Percentiles rank a stretch among this genome's conserved stretches.
These are phyloP conservation scores for Phoma sp. DNA, from an alignment of 2,329 filamentous ascomycete genomes.

Conservation along the genomic window DNA sequence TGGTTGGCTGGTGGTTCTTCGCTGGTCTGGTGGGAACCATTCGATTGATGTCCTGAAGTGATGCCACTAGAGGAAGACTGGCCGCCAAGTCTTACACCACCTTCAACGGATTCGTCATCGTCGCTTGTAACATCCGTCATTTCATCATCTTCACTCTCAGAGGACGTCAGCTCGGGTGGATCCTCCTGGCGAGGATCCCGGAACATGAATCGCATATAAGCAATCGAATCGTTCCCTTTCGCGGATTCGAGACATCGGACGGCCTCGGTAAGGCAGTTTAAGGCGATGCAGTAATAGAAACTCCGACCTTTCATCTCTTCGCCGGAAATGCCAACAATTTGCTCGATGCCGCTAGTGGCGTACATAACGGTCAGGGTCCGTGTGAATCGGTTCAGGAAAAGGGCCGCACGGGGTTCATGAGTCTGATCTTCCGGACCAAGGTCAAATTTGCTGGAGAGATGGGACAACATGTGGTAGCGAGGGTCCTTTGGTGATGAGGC, in stretches of 20 bases:
- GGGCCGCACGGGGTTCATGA: conserved; percentile 80
- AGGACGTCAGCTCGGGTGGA: conserved; percentile 41
- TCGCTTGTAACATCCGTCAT: conserved; percentile 59
- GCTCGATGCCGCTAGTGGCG: conserved; percentile 76
- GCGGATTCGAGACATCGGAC: conserved; percentile 82
- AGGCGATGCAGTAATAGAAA: conserved; percentile 87
- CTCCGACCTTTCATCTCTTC: conserved; percentile 76
- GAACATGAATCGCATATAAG: conserved; percentile 86
- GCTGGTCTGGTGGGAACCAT: conserved; percentile 23
- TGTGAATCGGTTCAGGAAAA: conserved; percentile 88
- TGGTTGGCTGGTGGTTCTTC: conserved; percentile 29
- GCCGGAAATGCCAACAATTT: conserved; percentile 77
- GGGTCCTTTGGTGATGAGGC: conserved; percentile 82
- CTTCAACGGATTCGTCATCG: conserved; percentile 58
- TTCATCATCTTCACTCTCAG: conserved; percentile 58
- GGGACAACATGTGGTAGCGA: conserved; percentile 87
- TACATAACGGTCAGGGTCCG: conserved; percentile 86
- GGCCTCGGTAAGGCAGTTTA: conserved; percentile 77
- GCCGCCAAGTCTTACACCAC: conserved; percentile 43
- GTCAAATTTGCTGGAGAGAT: conserved; percentile 80
- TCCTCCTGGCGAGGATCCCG: conserved; percentile 71
- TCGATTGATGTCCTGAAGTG: conserved; percentile 17
- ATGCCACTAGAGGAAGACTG: conserved; percentile 9
- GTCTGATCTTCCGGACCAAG: conserved; percentile 62
- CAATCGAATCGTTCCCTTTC: conserved; percentile 90